phyloP scores from a whole-genome alignment of 805 yeast genomes.

The Komagataella pastoris region DNA sequence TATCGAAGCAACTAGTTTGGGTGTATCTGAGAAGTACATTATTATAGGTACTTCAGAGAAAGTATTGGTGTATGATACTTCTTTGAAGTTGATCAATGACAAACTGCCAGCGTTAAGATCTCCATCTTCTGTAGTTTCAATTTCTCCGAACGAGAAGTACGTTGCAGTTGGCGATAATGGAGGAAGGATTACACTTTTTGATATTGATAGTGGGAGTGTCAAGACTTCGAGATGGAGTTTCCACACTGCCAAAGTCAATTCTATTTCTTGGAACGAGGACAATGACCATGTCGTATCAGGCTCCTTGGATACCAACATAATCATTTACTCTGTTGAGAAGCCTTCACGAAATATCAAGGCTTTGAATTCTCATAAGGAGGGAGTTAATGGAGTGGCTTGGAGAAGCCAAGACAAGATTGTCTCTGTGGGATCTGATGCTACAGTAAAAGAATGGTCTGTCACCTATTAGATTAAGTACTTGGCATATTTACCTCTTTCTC shows the following conservation, averaged over 20 bases:
- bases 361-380: slow-evolving; percentile 79
- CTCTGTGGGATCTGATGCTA: slow-evolving; percentile 73
- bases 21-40: slow-evolving; percentile 20
- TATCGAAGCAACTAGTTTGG: slow-evolving; percentile 32
- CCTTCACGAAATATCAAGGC: slow-evolving; percentile 69
- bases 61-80: background rate
- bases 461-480: background rate
- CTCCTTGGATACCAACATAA: slow-evolving; percentile 73
- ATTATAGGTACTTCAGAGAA: background rate
- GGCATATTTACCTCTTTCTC: slow-evolving; percentile 35
- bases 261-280: slow-evolving; percentile 69
- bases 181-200: slow-evolving; percentile 76
- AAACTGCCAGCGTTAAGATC: slow-evolving; percentile 37
- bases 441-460: slow-evolving; percentile 62
- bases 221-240: slow-evolving; percentile 91
- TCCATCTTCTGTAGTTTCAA: slow-evolving; percentile 45
- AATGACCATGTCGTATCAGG: slow-evolving; percentile 65
- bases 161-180: slow-evolving; percentile 79
- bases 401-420: slow-evolving; percentile 31
- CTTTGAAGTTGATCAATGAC: background rate
- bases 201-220: slow-evolving; percentile 35
- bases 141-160: slow-evolving; percentile 56
- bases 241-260: slow-evolving; percentile 73
- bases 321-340: slow-evolving; percentile 63
- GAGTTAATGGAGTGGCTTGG: slow-evolving; percentile 73